Percentiles rank a stretch among this genome's conserved stretches.
These are phyloP conservation scores for Epichloe sp. DNA, from an alignment of 2,329 filamentous ascomycete species.

Conservation along the genomic window DNA sequence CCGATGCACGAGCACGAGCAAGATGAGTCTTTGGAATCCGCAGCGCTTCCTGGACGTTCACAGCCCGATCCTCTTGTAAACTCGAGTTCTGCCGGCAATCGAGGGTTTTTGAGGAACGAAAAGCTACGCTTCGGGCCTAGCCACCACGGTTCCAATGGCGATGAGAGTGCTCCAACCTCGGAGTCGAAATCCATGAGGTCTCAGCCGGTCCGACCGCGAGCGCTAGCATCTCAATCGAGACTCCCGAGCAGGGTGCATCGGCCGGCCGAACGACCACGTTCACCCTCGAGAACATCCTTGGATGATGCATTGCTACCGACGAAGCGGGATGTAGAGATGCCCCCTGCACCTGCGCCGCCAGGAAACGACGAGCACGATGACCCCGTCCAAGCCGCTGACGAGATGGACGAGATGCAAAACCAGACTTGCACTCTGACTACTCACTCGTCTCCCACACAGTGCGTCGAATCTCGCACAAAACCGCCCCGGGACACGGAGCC, in stretches of 20 bases:
- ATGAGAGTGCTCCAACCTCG: constrained; percentile 32
- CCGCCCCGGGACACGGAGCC: not conserved
- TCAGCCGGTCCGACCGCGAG: constrained; percentile 12
- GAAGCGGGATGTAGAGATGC: constrained; percentile 10
- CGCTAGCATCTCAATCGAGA: constrained; percentile 2
- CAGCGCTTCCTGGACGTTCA: constrained; percentile 33
- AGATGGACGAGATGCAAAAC: not conserved
- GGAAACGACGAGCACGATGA: constrained; percentile 1
- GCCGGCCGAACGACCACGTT: constrained; percentile 10
- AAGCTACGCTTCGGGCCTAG: constrained; percentile 20
- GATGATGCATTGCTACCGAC: constrained; percentile 21
- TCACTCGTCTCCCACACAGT: not conserved
- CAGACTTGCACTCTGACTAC: not conserved
- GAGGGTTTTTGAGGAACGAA: constrained; percentile 16
- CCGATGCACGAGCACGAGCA: constrained; percentile 6
- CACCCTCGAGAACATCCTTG: constrained; percentile 18
- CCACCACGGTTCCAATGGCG: constrained; percentile 32
- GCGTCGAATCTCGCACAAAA: not conserved
- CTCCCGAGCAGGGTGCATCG: constrained; percentile 1
- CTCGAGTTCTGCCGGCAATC: constrained; percentile 37
- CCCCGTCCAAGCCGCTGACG: not conserved
- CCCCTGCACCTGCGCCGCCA: not conserved
- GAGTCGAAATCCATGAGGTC: constrained; percentile 15
- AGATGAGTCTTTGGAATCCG: constrained; percentile 19
- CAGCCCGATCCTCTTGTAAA: constrained; percentile 40